These are phyloP conservation scores for Aegilops umbellulata DNA, from an alignment of 176 grass and related monocot species.

Conservation along the genomic window DNA sequence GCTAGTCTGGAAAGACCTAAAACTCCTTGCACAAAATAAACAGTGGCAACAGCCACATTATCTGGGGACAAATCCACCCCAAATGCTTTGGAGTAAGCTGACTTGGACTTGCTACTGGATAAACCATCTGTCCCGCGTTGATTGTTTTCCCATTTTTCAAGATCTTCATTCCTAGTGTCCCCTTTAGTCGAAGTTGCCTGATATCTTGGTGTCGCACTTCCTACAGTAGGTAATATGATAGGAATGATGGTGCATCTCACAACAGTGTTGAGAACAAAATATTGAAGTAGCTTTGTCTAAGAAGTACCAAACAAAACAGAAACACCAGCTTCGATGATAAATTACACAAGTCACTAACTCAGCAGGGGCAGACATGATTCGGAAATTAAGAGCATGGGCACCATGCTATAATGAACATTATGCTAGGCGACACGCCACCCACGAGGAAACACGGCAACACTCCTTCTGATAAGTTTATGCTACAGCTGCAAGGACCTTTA, in stretches of 20 bases:
- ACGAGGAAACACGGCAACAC: not conserved
- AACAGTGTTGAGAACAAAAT: conserved; percentile 6
- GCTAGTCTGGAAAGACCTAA: conserved; percentile 88
- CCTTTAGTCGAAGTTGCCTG: conserved; percentile 25
- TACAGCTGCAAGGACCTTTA: not conserved
- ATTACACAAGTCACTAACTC: not conserved
- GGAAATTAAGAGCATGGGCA: not conserved
- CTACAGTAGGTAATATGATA: conserved; percentile 20
- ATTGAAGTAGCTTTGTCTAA: not conserved
- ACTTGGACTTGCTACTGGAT: conserved; percentile 37
- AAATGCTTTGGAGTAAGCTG: conserved; percentile 51
- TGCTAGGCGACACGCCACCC: not conserved
- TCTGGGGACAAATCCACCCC: conserved; percentile 86
- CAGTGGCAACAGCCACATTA: conserved; percentile 89
- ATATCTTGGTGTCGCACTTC: not conserved
- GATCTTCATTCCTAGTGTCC: conserved; percentile 15
- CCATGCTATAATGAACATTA: not conserved
- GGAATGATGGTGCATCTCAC: not conserved
- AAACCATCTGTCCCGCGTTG: conserved; percentile 28
- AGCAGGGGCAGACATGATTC: not conserved
- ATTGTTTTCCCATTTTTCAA: conserved; percentile 2
- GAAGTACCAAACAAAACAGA: not conserved
- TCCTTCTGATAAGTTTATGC: not conserved
- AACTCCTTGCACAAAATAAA: conserved; percentile 99
- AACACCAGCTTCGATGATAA: too few relatives aligned